These are phyloP conservation scores for Malus fusca DNA, from an alignment of 306 rosid genomes.

Conservation along the genomic window DNA sequence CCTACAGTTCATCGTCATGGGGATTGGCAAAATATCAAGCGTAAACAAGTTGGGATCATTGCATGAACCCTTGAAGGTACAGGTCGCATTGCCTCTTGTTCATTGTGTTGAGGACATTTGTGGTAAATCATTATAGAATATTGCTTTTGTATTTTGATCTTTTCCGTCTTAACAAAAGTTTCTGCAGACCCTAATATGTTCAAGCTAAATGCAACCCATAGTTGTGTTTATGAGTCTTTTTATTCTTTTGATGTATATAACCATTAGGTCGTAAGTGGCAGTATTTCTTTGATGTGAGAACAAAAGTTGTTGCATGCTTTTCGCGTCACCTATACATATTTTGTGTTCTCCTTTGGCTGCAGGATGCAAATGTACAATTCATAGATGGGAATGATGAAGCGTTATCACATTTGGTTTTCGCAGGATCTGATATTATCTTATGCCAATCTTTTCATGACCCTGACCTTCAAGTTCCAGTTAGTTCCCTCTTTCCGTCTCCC, in stretches of 20 bases:
- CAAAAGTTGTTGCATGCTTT: background rate
- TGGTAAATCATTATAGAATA: background rate
- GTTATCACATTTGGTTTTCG: constrained; percentile 51
- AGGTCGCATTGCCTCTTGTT: background rate
- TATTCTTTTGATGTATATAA: background rate
- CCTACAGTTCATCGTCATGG: constrained; percentile 62
- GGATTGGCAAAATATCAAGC: constrained; percentile 26
- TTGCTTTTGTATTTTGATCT: background rate
- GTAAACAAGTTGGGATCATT: constrained; percentile 37
- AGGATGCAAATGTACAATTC: constrained; percentile 45
- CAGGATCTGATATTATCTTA: constrained; percentile 72
- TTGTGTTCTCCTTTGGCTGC: constrained; percentile 22
- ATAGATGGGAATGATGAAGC: constrained; percentile 42
- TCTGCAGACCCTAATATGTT: background rate
- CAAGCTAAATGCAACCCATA: background rate
- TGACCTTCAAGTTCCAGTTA: constrained; percentile 57
- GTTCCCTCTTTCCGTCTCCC: constrained; percentile 15
- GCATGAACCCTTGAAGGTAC: constrained; percentile 52
- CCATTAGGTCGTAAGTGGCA: background rate
- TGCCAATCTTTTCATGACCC: constrained; percentile 73
- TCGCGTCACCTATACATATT: background rate
- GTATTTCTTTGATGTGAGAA: background rate
- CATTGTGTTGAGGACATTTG: constrained; percentile 1
- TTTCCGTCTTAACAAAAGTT: background rate
- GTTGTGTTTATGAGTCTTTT: background rate